Evolutionary conservation across 257 asterid species (phyloP), one percentile per base, ranked within the genome.

Genomic region (Nicotiana knightiana): DNA sequence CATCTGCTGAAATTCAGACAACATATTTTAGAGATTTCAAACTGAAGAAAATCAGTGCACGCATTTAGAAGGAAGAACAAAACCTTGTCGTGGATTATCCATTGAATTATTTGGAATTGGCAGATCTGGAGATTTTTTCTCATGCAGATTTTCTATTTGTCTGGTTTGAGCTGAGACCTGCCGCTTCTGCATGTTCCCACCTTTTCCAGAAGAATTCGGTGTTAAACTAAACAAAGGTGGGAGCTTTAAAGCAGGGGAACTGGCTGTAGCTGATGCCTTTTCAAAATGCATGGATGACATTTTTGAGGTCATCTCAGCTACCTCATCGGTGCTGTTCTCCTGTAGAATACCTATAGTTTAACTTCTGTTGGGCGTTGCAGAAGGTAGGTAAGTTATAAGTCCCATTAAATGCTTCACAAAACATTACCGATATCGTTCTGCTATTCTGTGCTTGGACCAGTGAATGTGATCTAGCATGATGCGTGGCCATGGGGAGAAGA

Each of bases 201-300:
- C 90, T 88, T 94, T 93, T 67, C 97, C 98, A 61, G 97, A 90
- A 85, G 99, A 91, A 87, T 87, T 90, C 71, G 98, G 98, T 0
- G 94, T 91, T n/a, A 93, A 88, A 92, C 98, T 93, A 89, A 96
- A 94, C 65, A 96, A 87, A 51, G 97, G 99, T 43, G 98, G 98
- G 89, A 96, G 96, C 84, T 94, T 96, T 84, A 96, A 87, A 85
- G 98, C 86, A 83, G 96, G 92, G 67, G 99, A 85, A 82, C 93
- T 92, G 75, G 93, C 93, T 57, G 99, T 92, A 75, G 93, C 93
- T 57, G 99, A 87, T 55, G 77, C 89, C 82, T 87, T 93, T 63
- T 96, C 98, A 64, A 94, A 92, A 85, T 92, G 96, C 85, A 91
- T 81, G 58, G 93, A 86, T 86, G 98, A 91, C 84, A 96, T 79